phyloP scores from a whole-genome alignment of 306 rosid species.

The Trifolium subterraneum region DNA sequence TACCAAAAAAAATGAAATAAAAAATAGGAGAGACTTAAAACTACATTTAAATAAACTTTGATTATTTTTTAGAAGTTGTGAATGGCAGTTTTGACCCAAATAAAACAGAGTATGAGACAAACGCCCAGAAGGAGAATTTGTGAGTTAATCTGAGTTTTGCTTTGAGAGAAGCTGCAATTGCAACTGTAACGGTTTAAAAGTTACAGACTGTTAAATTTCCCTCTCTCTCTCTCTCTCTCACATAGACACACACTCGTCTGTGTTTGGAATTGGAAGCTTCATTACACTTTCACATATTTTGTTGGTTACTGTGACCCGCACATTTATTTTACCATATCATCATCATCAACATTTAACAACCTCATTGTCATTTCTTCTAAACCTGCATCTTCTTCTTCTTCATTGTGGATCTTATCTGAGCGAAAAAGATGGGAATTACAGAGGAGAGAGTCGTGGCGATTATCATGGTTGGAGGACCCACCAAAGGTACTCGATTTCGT shows the following conservation, averaged over 20 bases:
- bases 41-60: too few species aligned
- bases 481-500: slow-evolving; percentile 97
- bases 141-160: too few species aligned
- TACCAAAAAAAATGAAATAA: too few species aligned
- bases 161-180: not conserved
- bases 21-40: too few species aligned
- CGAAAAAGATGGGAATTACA: slow-evolving; percentile 58
- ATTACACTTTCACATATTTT: slow-evolving; percentile 34
- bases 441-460: slow-evolving; percentile 87
- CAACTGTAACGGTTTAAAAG: not conserved
- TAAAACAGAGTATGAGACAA: too few species aligned
- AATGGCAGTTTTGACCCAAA: too few species aligned
- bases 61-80: too few species aligned
- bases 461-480: slow-evolving; percentile 99
- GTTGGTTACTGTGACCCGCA: slow-evolving; percentile 8
- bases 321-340: not conserved
- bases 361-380: not conserved
- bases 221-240: not conserved
- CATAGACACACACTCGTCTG: not conserved
- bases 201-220: not conserved
- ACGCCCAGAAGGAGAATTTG: too few species aligned
- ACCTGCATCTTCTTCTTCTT: slow-evolving; percentile 9
- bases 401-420: not conserved
- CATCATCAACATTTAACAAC: not conserved
- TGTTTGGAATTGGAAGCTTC: slow-evolving; percentile 23